These are phyloP conservation scores for Blastobotrys elegans DNA, from an alignment of 1,139 yeast species.

Conservation along the genomic window DNA sequence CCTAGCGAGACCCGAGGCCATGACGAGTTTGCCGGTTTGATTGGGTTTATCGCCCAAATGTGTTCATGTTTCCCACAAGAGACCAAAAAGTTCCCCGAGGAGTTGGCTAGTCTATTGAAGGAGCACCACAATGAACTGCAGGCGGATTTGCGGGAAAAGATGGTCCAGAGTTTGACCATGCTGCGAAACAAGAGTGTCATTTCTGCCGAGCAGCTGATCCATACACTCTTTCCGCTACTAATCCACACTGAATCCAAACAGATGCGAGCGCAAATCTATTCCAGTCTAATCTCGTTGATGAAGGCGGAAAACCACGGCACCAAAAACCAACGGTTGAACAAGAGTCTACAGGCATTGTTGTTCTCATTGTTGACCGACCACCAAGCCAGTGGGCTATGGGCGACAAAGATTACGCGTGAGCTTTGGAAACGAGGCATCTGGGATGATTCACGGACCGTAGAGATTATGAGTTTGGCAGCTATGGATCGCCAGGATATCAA, in stretches of 20 bases:
- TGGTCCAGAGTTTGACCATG: conserved; percentile 84
- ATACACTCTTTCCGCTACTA: conserved; percentile 81
- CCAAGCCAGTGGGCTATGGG: conserved; percentile 78
- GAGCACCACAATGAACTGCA: conserved; percentile 76
- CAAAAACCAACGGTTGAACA: conserved; percentile 79
- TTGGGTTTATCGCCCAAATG: conserved; percentile 90
- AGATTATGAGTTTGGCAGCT: conserved; percentile 94
- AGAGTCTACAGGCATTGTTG: conserved; percentile 84
- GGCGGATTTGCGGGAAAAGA: conserved; percentile 85
- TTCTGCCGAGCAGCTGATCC: conserved; percentile 72
- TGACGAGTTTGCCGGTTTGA: conserved; percentile 72
- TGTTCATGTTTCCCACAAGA: conserved; percentile 86
- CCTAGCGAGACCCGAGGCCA: conserved; percentile 44
- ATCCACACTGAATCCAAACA: conserved; percentile 70
- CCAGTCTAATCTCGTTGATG: conserved; percentile 68
- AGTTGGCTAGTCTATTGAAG: conserved; percentile 59
- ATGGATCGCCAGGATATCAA: conserved; percentile 72
- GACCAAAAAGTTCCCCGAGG: conserved; percentile 78
- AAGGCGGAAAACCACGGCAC: conserved; percentile 81
- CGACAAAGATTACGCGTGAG: conserved; percentile 89
- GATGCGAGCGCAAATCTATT: conserved; percentile 75
- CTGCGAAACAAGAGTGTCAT: conserved; percentile 83
- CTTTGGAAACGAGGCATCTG: conserved; percentile 96
- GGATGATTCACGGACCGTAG: conserved; percentile 96
- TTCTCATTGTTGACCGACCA: conserved; percentile 73